Conservation (phyloP, 2,329 filamentous ascomycete species). For the Phialophora macrospora region DNA sequence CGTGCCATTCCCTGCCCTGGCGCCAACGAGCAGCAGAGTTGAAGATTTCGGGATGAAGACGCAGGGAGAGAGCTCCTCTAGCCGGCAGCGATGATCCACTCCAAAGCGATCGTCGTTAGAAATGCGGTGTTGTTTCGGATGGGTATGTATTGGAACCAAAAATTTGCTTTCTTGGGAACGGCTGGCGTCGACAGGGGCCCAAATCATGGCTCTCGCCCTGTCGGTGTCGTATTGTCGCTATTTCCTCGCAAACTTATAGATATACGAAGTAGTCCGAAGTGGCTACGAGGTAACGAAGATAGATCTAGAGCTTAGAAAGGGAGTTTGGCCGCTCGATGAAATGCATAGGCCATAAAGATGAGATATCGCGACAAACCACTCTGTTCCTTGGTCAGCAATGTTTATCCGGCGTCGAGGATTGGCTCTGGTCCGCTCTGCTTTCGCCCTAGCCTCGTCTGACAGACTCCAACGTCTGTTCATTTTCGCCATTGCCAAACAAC, state of each 20-base stretch:
- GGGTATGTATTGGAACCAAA: not conserved
- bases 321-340: not conserved
- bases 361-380: not conserved
- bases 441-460: not conserved
- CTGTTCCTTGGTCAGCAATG: not conserved
- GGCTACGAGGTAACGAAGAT: slow-evolving; percentile 19
- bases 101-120: not conserved
- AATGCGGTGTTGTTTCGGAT: not conserved
- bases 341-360: not conserved
- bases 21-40: slow-evolving; percentile 10
- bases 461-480: not conserved
- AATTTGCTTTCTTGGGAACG: not conserved
- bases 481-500: not conserved
- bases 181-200: not conserved
- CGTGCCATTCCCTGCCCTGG: slow-evolving; percentile 26
- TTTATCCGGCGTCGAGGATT: not conserved
- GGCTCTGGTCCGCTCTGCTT: not conserved
- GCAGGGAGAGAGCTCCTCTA: slow-evolving; percentile 10
- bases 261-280: slow-evolving; percentile 11
- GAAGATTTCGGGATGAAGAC: slow-evolving; percentile 28
- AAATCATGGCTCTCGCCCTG: not conserved
- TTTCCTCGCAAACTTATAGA: slow-evolving; percentile 5
- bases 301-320: slow-evolving; percentile 29
- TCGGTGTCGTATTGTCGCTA: not conserved
- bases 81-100: not conserved